Conservation (phyloP, 768 basidiomycete species). For the Rhodotorula taiwanensis region DNA sequence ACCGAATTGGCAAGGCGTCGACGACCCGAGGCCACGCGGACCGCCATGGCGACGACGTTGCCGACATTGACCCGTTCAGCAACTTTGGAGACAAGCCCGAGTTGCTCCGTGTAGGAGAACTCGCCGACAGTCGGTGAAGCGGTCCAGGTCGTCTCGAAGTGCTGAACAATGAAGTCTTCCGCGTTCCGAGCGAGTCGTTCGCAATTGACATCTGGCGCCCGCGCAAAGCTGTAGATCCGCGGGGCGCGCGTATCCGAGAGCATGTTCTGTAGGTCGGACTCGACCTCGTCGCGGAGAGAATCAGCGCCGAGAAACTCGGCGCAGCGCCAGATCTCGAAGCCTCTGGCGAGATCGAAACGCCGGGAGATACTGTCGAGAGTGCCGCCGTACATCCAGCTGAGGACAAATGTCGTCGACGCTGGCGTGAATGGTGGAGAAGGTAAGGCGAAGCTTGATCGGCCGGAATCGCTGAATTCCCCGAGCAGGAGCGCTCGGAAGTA, state of each 20-base stretch:
- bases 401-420: constrained; percentile 79
- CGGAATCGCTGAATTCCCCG: constrained; percentile 53
- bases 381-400: constrained; percentile 91
- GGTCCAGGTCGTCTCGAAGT: constrained; percentile 80
- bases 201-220: constrained; percentile 70
- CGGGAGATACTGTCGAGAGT: constrained; percentile 88
- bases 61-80: constrained; percentile 67
- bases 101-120: constrained; percentile 60
- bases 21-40: constrained; percentile 49
- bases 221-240: constrained; percentile 72
- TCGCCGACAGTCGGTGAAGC: constrained; percentile 67
- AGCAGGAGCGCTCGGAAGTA: constrained; percentile 81
- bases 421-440: constrained; percentile 93
- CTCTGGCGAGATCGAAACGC: constrained; percentile 84
- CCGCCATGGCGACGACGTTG: constrained; percentile 60
- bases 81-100: constrained; percentile 65
- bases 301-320: constrained; percentile 71
- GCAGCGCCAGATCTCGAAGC: constrained; percentile 78
- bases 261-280: constrained; percentile 74
- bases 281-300: constrained; percentile 68
- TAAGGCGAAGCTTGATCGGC: constrained; percentile 58
- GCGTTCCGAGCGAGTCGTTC: constrained; percentile 62
- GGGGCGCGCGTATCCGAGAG: constrained; percentile 80
- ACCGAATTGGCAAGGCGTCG: constrained; percentile 45
- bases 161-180: constrained; percentile 65